Percentiles rank a stretch among this genome's conserved stretches.
Evolutionary conservation across 2,329 filamentous ascomycete species (phyloP).

Genomic region (Lanzia echinophila): DNA sequence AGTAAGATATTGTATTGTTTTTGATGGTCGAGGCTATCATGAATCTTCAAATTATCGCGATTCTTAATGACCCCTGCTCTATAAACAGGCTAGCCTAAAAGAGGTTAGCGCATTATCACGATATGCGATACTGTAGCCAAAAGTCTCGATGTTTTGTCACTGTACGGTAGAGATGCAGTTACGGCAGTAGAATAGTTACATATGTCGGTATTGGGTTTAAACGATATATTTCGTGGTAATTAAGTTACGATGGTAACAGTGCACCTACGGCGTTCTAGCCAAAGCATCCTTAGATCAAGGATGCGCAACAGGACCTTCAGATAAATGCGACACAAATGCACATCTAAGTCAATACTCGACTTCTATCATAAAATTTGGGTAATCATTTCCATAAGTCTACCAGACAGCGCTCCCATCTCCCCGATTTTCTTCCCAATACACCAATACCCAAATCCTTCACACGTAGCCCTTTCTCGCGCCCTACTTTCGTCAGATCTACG

Average conservation of each 20-base stretch:
- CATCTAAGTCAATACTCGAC: neutral
- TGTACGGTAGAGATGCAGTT: too few species aligned
- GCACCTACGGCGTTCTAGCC: neutral
- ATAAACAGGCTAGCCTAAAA: slow-evolving; percentile 6
- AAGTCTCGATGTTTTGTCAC: too few species aligned
- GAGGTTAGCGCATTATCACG: slow-evolving; percentile 8
- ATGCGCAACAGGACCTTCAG: neutral
- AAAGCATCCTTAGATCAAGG: neutral
- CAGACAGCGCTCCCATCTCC: slow-evolving; percentile 8
- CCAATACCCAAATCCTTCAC: slow-evolving; percentile 34
- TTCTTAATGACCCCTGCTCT: neutral
- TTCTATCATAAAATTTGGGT: neutral
- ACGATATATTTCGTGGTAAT: too few species aligned
- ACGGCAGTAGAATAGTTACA: too few species aligned
- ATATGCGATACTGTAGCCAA: neutral
- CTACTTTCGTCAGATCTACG: slow-evolving; percentile 29
- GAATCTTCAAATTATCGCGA: slow-evolving; percentile 12
- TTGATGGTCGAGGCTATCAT: neutral
- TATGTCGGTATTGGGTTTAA: too few species aligned
- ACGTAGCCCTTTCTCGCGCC: slow-evolving; percentile 65
- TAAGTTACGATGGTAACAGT: too few species aligned
- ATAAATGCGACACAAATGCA: neutral
- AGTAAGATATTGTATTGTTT: neutral
- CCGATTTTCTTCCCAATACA: slow-evolving; percentile 2
- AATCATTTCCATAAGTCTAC: slow-evolving; percentile 8